These are phyloP conservation scores for Fusarium keratoplasticum DNA, from an alignment of 2,329 filamentous ascomycete genomes.

Conservation along the genomic window DNA sequence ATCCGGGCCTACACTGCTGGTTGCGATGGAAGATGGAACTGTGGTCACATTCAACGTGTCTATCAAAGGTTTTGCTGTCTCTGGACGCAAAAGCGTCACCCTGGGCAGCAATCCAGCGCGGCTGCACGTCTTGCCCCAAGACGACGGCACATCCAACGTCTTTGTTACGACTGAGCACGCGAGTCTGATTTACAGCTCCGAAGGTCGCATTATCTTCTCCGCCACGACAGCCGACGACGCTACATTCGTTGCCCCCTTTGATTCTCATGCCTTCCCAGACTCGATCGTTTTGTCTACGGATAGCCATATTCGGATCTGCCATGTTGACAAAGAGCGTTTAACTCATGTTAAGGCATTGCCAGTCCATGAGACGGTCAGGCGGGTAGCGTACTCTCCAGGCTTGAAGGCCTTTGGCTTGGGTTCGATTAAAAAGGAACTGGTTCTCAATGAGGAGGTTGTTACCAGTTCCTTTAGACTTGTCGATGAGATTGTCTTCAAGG, in stretches of 20 bases:
- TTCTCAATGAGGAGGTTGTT: conserved; percentile 78
- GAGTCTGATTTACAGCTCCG: conserved; percentile 89
- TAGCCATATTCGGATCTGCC: conserved; percentile 79
- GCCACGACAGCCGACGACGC: conserved; percentile 92
- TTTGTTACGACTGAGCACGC: conserved; percentile 96
- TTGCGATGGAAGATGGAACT: conserved; percentile 92
- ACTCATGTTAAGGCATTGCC: conserved; percentile 88
- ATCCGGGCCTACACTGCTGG: conserved; percentile 79
- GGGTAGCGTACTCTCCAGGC: conserved; percentile 84
- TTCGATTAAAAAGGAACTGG: conserved; percentile 80
- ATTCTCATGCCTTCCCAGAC: conserved; percentile 82
- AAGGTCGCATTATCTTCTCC: conserved; percentile 90
- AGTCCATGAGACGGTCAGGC: conserved; percentile 84
- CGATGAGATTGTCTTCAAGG: conserved; percentile 88
- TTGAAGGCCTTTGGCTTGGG: conserved; percentile 89
- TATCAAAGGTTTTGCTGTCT: conserved; percentile 69
- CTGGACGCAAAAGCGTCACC: conserved; percentile 81
- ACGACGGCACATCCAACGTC: conserved; percentile 77
- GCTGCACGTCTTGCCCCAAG: conserved; percentile 80
- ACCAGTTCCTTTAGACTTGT: conserved; percentile 87
- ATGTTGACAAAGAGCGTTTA: conserved; percentile 84
- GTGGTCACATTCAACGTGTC: conserved; percentile 86
- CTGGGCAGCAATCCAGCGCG: conserved; percentile 87
- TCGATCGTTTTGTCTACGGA: conserved; percentile 85
- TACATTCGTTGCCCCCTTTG: conserved; percentile 83